A percentile compares a stretch with the other conserved stretches of the same genome.
Evolutionary conservation across 2,329 filamentous ascomycete species (phyloP).

Genomic region (Colletotrichum acutatum): DNA sequence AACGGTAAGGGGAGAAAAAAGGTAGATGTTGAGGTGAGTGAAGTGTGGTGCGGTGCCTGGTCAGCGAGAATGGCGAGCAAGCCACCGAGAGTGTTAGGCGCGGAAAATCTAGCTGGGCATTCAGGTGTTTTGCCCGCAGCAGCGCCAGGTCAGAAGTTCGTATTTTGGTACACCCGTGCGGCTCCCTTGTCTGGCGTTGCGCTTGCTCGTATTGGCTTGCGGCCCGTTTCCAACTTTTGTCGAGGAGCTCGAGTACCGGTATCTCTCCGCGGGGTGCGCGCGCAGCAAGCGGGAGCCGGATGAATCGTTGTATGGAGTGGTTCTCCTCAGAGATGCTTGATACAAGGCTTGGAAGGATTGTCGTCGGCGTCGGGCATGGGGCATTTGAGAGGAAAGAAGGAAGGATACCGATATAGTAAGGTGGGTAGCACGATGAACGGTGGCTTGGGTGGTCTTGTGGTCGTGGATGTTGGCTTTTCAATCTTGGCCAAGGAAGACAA

Average conservation of each 20-base stretch:
- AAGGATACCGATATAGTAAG: neutral
- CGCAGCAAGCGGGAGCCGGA: neutral
- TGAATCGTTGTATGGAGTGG: neutral
- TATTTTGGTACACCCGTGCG: constrained; percentile 21
- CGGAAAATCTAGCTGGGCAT: neutral
- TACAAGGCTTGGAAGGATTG: neutral
- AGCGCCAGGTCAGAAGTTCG: constrained; percentile 8
- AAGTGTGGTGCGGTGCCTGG: neutral
- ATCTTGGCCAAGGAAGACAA: no score
- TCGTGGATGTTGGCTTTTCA: neutral
- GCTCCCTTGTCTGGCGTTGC: constrained; percentile 11
- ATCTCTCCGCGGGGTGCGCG: neutral
- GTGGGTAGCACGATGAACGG: constrained; percentile 2
- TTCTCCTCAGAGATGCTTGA: neutral
- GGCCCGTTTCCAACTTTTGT: neutral
- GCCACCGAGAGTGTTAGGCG: constrained; percentile 13
- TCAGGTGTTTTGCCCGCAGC: constrained; percentile 11
- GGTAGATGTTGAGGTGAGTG: neutral
- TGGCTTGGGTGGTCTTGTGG: constrained; percentile 36
- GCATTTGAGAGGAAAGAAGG: neutral
- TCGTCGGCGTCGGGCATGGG: neutral
- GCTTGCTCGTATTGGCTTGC: constrained; percentile 21
- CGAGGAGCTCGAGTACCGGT: neutral
- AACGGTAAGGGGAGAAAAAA: neutral
- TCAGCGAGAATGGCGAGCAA: neutral